Percentiles rank a stretch among this genome's conserved stretches.
These are phyloP conservation scores for Suhomyces taliae DNA, from an alignment of 1,139 yeast genomes.

Conservation along the genomic window DNA sequence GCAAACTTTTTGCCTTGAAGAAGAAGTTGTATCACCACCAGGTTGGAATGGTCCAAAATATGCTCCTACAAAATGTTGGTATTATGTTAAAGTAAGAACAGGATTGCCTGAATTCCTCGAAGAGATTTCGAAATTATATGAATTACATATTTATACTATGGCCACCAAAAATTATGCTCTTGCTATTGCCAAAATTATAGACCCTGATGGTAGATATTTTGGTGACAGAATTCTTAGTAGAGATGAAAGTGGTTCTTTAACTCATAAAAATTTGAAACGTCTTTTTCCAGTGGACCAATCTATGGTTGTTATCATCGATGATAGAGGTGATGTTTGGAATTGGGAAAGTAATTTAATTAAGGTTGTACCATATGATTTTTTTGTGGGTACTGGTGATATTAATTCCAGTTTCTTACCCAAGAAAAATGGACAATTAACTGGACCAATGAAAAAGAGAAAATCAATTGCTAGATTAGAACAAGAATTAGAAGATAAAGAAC, in stretches of 20 bases:
- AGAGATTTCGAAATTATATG: constrained; percentile 64
- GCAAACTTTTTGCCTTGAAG: constrained; percentile 70
- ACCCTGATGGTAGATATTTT: constrained; percentile 82
- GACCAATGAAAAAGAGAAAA: constrained; percentile 64
- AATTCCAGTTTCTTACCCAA: constrained; percentile 90
- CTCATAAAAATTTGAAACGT: constrained; percentile 84
- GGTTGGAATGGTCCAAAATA: constrained; percentile 59
- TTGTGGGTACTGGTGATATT: constrained; percentile 97
- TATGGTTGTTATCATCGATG: constrained; percentile 96
- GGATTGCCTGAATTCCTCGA: constrained; percentile 75
- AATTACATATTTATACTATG: constrained; percentile 96
- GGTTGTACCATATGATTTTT: constrained; percentile 93
- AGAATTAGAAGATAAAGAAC: constrained; percentile 19
- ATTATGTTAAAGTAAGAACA: constrained; percentile 90
- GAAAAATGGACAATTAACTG: constrained; percentile 67
- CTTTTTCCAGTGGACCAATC: constrained; percentile 94
- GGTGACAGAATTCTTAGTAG: constrained; percentile 90
- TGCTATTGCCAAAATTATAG: constrained; percentile 86
- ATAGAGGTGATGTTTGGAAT: constrained; percentile 98
- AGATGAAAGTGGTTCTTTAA: constrained; percentile 91
- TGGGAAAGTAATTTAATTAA: constrained; percentile 92
- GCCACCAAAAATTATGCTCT: constrained; percentile 96
- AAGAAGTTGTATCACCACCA: constrained; percentile 63
- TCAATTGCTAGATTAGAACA: constrained; percentile 52
- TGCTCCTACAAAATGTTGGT: constrained; percentile 68